Conservation (phyloP, 129 eudicot species). For the Smallanthus sonchifolius region DNA sequence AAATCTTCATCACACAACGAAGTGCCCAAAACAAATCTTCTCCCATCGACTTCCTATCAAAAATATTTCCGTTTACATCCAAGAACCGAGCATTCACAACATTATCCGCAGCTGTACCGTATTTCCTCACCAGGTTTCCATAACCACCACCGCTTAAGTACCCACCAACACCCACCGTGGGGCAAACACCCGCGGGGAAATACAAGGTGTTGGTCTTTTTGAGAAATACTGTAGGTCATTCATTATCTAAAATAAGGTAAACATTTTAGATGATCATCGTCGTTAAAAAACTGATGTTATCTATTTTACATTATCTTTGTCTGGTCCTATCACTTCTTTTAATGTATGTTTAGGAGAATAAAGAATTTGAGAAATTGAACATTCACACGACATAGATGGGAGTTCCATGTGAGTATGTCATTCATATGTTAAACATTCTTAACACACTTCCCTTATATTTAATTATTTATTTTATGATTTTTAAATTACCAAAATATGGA, state of each 20-base stretch:
- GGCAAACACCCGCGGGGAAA: neutral
- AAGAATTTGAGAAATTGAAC: neutral
- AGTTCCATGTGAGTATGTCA: constrained; percentile 9
- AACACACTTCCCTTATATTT: neutral
- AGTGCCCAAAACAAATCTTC: constrained; percentile 1
- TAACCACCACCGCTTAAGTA: constrained; percentile 1
- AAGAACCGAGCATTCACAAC: constrained; percentile 6
- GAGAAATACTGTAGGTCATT: neutral
- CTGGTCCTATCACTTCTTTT: neutral
- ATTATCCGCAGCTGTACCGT: neutral
- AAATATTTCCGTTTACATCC: neutral
- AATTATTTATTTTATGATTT: constrained; percentile 1
- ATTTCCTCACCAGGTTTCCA: constrained; percentile 7
- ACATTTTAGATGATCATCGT: too few species aligned
- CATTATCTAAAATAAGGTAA: too few species aligned
- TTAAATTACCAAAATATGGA: constrained; percentile 7
- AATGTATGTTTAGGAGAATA: neutral
- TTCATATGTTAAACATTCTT: constrained; percentile 4
- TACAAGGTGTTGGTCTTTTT: neutral
- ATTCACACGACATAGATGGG: neutral
- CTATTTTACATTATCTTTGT: neutral
- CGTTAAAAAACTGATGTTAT: neutral
- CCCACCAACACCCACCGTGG: constrained; percentile 8
- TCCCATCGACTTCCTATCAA: neutral
- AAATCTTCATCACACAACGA: too few species aligned